A percentile compares a stretch with the other conserved stretches of the same genome.
These are phyloP conservation scores for Phytophthora macrochlamydospora DNA, from an alignment of 352 stramenopile genomes.

Conservation along the genomic window DNA sequence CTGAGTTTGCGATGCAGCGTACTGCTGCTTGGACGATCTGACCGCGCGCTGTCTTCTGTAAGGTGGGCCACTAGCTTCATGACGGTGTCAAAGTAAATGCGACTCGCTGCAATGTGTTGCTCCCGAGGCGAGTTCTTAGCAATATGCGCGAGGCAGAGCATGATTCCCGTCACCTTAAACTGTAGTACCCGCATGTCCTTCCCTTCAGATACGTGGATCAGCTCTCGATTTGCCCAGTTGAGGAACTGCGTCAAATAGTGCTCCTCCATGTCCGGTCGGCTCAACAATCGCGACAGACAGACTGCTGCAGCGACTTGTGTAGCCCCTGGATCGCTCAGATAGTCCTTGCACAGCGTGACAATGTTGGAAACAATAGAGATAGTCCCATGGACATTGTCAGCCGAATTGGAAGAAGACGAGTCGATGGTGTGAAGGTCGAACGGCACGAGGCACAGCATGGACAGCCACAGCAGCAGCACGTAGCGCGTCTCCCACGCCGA, in stretches of 20 bases:
- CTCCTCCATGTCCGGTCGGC: constrained; percentile 95
- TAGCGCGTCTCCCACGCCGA: constrained; percentile 77
- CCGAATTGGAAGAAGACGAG: constrained; percentile 59
- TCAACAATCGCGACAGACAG: constrained; percentile 95
- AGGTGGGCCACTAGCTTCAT: constrained; percentile 74
- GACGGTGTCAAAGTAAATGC: constrained; percentile 75
- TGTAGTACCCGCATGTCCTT: constrained; percentile 57
- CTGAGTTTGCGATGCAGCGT: constrained; percentile 94
- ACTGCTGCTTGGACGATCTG: constrained; percentile 55
- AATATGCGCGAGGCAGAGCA: constrained; percentile 80
- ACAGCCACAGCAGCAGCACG: constrained; percentile 97
- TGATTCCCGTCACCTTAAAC: constrained; percentile 85
- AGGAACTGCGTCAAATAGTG: constrained; percentile 92
- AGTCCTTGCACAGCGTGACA: constrained; percentile 86
- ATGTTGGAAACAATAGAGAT: constrained; percentile 82
- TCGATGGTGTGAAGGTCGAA: constrained; percentile 98
- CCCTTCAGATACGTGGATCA: constrained; percentile 38
- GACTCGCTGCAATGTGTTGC: constrained; percentile 70
- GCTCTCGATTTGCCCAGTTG: constrained; percentile 79
- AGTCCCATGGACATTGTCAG: constrained; percentile 19
- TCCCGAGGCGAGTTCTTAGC: constrained; percentile 78
- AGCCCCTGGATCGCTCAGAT: constrained; percentile 78
- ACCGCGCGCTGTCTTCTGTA: constrained; percentile 52
- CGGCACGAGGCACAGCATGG: constrained; percentile 97
- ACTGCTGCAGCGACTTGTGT: constrained; percentile 93